These are phyloP conservation scores for Barbatosphaeria neglecta DNA, from an alignment of 495 filamentous ascomycete genomes.

Conservation along the genomic window DNA sequence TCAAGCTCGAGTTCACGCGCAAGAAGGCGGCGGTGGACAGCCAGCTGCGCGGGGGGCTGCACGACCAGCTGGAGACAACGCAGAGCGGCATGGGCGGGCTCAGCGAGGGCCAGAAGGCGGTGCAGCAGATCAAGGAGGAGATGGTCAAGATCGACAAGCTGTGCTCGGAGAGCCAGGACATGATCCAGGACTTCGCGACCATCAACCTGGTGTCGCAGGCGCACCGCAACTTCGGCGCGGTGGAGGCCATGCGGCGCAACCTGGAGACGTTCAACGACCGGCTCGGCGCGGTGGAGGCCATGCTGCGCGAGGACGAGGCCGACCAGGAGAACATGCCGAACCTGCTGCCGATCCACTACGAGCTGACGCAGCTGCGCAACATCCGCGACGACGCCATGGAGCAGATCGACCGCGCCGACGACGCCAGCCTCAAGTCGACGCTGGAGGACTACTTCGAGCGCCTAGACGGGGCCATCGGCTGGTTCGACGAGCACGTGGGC, in stretches of 20 bases:
- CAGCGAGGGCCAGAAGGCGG: slow-evolving; percentile 73
- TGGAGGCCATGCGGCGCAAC: slow-evolving; percentile 81
- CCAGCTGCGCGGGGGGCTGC: slow-evolving; percentile 74
- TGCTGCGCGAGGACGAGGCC: slow-evolving; percentile 70
- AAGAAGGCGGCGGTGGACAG: slow-evolving; percentile 88
- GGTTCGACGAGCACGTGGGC: slow-evolving; percentile 92
- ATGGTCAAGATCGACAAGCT: slow-evolving; percentile 97
- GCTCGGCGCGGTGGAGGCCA: slow-evolving; percentile 57
- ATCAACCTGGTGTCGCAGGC: slow-evolving; percentile 90
- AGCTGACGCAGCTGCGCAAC: slow-evolving; percentile 79
- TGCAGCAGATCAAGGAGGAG: slow-evolving; percentile 87
- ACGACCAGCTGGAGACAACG: slow-evolving; percentile 84
- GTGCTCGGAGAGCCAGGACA: slow-evolving; percentile 88
- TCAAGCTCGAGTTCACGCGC: slow-evolving; percentile 86
- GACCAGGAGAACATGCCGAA: slow-evolving; percentile 88
- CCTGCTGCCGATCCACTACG: slow-evolving; percentile 76
- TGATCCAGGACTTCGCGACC: slow-evolving; percentile 92
- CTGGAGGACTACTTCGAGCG: slow-evolving; percentile 78
- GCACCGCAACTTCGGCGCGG: slow-evolving; percentile 86
- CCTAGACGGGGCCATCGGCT: slow-evolving; percentile 77
- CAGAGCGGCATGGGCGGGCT: slow-evolving; percentile 82
- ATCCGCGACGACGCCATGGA: slow-evolving; percentile 94
- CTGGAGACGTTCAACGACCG: slow-evolving; percentile 74
- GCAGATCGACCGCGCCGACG: slow-evolving; percentile 68
- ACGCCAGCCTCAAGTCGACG: slow-evolving; percentile 62